phyloP scores from a whole-genome alignment of 2,329 filamentous ascomycete genomes.

The Fonsecaea pedrosoi region DNA sequence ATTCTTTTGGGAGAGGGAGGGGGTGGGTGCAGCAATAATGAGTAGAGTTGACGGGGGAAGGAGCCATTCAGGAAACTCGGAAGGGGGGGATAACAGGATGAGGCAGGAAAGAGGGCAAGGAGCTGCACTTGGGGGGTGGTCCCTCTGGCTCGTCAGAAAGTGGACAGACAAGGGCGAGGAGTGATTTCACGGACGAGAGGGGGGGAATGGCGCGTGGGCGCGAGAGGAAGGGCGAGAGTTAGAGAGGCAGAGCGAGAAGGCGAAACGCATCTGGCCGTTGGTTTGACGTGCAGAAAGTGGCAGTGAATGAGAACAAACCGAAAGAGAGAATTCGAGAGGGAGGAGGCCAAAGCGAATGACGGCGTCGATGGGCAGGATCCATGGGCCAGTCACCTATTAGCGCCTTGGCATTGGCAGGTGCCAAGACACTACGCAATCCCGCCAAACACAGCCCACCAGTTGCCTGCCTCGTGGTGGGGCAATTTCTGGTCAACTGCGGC shows the following conservation, averaged over 20 bases:
- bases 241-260: not conserved
- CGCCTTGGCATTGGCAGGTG: not conserved
- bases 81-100: not conserved
- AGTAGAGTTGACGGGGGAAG: not conserved
- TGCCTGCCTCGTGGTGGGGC: conserved; percentile 11
- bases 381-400: not conserved
- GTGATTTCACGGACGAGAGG: conserved; percentile 1
- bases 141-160: not conserved
- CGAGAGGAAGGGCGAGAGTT: not conserved
- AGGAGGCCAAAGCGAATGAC: not conserved
- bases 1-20: not conserved
- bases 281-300: not conserved
- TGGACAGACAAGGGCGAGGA: not conserved
- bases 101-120: not conserved
- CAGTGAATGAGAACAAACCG: not conserved
- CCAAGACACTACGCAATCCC: conserved; percentile 1
- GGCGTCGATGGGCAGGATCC: not conserved
- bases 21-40: not conserved
- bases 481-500: conserved; percentile 5
- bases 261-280: conserved; percentile 5
- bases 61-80: not conserved
- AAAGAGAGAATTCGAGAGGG: not conserved
- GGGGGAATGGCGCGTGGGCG: not conserved
- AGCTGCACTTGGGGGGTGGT: not conserved
- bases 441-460: not conserved